These are phyloP conservation scores for Arthrobotrys iridis DNA, from an alignment of 2,329 filamentous ascomycete species.

Conservation along the genomic window DNA sequence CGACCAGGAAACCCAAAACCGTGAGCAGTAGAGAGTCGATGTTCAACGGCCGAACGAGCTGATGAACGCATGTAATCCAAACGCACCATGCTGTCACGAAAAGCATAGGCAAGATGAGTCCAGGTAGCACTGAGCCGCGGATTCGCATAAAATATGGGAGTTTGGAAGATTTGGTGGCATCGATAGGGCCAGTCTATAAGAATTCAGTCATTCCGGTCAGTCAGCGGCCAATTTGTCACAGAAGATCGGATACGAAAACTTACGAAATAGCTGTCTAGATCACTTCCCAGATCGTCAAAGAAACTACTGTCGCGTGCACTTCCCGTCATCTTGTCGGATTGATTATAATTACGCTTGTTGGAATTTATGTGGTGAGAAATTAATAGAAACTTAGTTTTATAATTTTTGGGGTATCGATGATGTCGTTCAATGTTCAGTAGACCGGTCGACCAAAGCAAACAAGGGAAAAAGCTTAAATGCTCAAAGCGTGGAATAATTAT, in stretches of 20 bases:
- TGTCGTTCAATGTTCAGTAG: background rate
- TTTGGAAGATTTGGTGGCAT: slow-evolving; percentile 78
- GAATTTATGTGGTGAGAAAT: background rate
- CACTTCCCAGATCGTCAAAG: slow-evolving; percentile 48
- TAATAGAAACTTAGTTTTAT: background rate
- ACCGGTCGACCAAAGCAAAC: slow-evolving; percentile 12
- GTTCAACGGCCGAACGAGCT: slow-evolving; percentile 65
- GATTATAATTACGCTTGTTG: background rate
- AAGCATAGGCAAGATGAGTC: slow-evolving; percentile 75
- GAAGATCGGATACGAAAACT: background rate
- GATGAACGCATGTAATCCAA: slow-evolving; percentile 69
- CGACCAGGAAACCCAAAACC: slow-evolving; percentile 82
- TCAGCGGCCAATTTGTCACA: background rate
- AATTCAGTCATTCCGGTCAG: background rate
- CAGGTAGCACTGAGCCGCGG: slow-evolving; percentile 78
- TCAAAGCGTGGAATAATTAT: slow-evolving; percentile 12
- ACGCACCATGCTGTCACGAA: slow-evolving; percentile 74
- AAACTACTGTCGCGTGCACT: slow-evolving; percentile 26
- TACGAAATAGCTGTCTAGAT: slow-evolving; percentile 52
- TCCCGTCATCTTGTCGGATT: slow-evolving; percentile 30
- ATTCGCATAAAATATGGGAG: slow-evolving; percentile 79
- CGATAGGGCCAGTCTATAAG: slow-evolving; percentile 69
- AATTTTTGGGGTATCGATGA: background rate
- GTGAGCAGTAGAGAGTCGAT: slow-evolving; percentile 77
- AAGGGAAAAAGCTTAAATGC: background rate